Base-by-base conservation (phyloP, 1,284 basidiomycete species). In the Austropuccinia psidii region DNA sequence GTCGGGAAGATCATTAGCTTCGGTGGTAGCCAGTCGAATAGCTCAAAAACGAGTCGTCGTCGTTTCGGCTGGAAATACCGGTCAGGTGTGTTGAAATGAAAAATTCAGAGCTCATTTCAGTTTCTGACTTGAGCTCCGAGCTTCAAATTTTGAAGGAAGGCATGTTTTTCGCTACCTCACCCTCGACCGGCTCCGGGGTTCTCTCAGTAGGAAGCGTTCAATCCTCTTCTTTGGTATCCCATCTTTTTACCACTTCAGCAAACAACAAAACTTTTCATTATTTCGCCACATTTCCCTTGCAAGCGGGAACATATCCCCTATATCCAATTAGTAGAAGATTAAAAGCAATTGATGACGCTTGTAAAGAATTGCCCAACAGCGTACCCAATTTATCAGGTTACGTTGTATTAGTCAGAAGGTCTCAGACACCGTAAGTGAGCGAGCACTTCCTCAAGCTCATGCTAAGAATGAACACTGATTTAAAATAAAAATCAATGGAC, bases 61-160 rank as follows among this genome's bases (percentile, higher is more conserved):
- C 45, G 79, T 77, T 9, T 78, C 82, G 37, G 79, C 80, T 33
- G 82, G 81, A 37, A 83, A 83, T 76, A 76, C 77, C 49, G 82
- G 82, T 19, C 76, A 45, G 41, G 72, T 74, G 55, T 58, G 9
- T 58, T 58, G 27, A 52, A 52, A n/a, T n/a, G n/a, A n/a, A n/a
- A n/a, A n/a, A 35, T 31, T 45, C 31, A 39, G 17, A 65, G 15
- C 21, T 29, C 37, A 29, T 27, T 47, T 31, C 1, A 39, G 29
- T 37, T 31, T 17, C 33, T 65, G 37, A 61, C 57, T 52, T 45
- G 0, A 31, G 8, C 11, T 5, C 29, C 35, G n/a, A n/a, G n/a
- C n/a, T n/a, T n/a, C n/a, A n/a, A n/a, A n/a, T 39, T 45, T 39
- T 68, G 37, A 33, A 79, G 54, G 76, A 79, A 68, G 83, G 83